Conservation (phyloP, 805 yeast species). For the Pichia deserticola region DNA sequence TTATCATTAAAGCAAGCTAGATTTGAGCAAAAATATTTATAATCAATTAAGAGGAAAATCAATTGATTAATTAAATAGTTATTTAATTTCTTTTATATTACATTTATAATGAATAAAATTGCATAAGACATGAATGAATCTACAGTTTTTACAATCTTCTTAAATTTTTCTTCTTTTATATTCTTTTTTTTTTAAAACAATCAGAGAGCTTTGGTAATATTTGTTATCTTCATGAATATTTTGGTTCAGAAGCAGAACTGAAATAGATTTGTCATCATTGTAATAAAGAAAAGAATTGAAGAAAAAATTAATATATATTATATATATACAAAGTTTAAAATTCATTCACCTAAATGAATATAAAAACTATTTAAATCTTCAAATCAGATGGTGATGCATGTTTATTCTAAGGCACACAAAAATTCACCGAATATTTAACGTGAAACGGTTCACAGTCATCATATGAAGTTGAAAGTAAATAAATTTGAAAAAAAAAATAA, state of each 20-base stretch:
- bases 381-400: slow-evolving; percentile 98
- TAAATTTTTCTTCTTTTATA: too few relatives aligned
- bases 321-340: neutral
- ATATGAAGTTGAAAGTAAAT: slow-evolving; percentile 13
- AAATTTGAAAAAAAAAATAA: neutral
- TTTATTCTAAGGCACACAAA: slow-evolving; percentile 69
- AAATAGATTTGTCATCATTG: slow-evolving; percentile 59
- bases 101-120: neutral
- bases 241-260: slow-evolving; percentile 96
- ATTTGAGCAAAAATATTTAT: slow-evolving; percentile 22
- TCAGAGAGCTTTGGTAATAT: slow-evolving; percentile 51
- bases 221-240: slow-evolving; percentile 67
- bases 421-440: slow-evolving; percentile 28
- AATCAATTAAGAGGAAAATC: neutral
- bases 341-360: neutral
- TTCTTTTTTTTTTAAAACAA: slow-evolving; percentile 25
- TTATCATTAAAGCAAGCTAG: slow-evolving; percentile 34
- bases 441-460: slow-evolving; percentile 31
- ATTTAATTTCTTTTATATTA: too few relatives aligned
- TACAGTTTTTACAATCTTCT: too few relatives aligned
- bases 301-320: neutral
- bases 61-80: too few relatives aligned
- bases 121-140: too few relatives aligned
- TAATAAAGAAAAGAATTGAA: slow-evolving; percentile 13
- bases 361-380: neutral